A percentile compares a stretch with the other conserved stretches of the same genome.
Conservation (phyloP, 2,329 filamentous ascomycete genomes). For the Verticillium klebahnii region DNA sequence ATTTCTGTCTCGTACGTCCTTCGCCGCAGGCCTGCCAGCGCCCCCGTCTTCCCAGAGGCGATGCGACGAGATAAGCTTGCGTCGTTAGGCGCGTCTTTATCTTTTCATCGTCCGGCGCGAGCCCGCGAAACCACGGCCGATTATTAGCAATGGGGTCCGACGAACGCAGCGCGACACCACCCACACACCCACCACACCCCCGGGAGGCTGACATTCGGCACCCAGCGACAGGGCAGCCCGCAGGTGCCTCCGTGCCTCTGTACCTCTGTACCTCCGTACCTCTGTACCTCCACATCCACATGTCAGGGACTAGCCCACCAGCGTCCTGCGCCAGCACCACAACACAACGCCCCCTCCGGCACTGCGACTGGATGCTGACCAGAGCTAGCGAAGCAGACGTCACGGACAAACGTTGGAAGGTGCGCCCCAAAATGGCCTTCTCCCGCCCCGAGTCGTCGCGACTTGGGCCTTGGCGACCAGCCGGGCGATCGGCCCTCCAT, state of each 20-base stretch:
- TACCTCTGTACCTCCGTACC: neutral
- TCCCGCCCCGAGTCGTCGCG: neutral
- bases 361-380: neutral
- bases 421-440: neutral
- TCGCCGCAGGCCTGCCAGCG: neutral
- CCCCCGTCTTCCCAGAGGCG: neutral
- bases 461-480: neutral
- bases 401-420: neutral
- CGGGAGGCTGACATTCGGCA: neutral
- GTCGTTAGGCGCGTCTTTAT: slow-evolving; percentile 6
- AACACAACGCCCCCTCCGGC: neutral
- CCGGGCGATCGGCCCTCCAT: neutral
- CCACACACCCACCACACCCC: neutral
- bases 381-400: neutral
- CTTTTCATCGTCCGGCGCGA: slow-evolving; percentile 8
- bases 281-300: neutral
- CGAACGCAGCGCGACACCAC: neutral
- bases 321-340: neutral
- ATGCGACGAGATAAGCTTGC: slow-evolving; percentile 23
- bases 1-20: slow-evolving; percentile 28
- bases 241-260: neutral
- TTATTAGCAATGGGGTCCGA: neutral
- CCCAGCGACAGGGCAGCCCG: neutral
- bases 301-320: neutral
- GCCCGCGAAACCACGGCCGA: neutral